Conservation (phyloP, 768 basidiomycete genomes). For the Suillus discolor region DNA sequence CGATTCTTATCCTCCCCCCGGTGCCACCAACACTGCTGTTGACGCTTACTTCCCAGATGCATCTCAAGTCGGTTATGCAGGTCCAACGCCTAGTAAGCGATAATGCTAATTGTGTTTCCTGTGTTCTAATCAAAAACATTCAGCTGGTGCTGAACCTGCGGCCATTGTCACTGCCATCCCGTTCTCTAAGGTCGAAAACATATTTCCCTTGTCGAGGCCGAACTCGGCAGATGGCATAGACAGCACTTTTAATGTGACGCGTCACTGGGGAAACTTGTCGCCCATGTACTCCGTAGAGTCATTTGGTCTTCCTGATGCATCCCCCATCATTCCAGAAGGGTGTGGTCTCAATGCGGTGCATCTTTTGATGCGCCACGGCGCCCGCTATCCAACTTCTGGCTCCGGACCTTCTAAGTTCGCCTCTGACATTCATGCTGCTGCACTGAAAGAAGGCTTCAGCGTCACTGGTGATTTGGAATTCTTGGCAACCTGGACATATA, state of each 20-base stretch:
- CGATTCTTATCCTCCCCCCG: conserved; percentile 44
- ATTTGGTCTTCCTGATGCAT: conserved; percentile 51
- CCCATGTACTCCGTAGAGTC: conserved; percentile 54
- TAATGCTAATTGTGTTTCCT: not conserved
- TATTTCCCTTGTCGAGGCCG: conserved; percentile 46
- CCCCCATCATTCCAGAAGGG: conserved; percentile 46
- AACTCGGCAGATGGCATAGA: conserved; percentile 35
- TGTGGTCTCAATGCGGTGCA: conserved; percentile 50
- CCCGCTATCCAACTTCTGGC: conserved; percentile 42
- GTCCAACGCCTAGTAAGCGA: conserved; percentile 49
- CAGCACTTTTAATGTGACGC: conserved; percentile 45
- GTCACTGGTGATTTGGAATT: conserved; percentile 43
- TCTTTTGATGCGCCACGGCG: conserved; percentile 43
- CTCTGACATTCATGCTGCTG: conserved; percentile 24
- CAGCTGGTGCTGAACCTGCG: conserved; percentile 47
- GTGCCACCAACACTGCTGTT: conserved; percentile 36
- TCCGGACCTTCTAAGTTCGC: conserved; percentile 32
- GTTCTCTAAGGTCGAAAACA: conserved; percentile 36
- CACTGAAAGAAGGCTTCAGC: conserved; percentile 27
- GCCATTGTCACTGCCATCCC: conserved; percentile 46
- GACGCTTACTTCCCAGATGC: conserved; percentile 44
- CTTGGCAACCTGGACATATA: conserved; percentile 48
- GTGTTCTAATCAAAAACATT: not conserved
- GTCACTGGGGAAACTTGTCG: conserved; percentile 50
- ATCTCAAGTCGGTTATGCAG: conserved; percentile 46